Evolutionary conservation across 306 rosid genomes (phyloP).

Genomic region (Trifolium repens): DNA sequence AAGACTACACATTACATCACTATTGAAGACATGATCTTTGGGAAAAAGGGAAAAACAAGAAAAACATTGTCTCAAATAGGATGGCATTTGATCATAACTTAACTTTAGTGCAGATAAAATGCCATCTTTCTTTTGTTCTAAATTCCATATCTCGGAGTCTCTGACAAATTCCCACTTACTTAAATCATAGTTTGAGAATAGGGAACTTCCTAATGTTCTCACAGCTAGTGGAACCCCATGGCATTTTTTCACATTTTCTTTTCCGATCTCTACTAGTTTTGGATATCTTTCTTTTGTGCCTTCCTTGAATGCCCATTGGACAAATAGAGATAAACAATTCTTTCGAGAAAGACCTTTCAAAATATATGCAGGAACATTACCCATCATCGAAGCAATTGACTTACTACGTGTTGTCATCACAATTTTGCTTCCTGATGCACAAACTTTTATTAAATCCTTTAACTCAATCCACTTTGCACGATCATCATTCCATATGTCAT

Average conservation of each 20-base stretch:
- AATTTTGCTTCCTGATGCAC: neutral
- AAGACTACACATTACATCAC: accelerated
- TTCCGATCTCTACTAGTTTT: neutral
- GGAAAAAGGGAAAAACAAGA: neutral
- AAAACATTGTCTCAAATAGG: neutral
- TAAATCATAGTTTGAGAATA: neutral
- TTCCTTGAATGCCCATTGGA: neutral
- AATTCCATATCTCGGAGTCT: too few species aligned
- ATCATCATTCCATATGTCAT: slow-evolving; percentile 1
- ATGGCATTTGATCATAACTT: neutral
- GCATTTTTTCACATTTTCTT: slow-evolving; percentile 7
- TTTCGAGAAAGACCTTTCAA: neutral
- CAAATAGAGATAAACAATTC: neutral
- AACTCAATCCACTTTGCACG: neutral
- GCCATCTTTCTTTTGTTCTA: too few species aligned
- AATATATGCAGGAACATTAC: neutral
- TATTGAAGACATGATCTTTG: neutral
- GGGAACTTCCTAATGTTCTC: neutral
- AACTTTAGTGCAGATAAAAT: too few species aligned
- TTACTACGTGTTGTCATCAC: neutral
- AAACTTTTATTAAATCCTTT: neutral
- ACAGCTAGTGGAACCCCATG: neutral
- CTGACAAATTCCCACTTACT: neutral
- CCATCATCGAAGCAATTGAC: neutral
- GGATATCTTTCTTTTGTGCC: neutral